Conservation (phyloP, 1,139 yeast genomes). For the Hansenula lynferdii region DNA sequence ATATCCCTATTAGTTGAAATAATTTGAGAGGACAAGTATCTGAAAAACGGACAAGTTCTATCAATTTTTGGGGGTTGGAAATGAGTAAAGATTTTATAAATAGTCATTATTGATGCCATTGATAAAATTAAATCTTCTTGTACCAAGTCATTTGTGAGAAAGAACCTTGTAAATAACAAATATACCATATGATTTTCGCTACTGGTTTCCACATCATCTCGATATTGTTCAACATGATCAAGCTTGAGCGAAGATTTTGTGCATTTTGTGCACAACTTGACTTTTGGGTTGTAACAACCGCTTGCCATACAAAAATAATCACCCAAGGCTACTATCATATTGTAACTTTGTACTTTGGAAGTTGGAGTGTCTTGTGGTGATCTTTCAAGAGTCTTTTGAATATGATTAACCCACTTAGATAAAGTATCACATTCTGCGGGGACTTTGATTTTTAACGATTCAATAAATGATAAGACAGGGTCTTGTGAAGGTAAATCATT, state of each 20-base stretch:
- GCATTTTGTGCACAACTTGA: slow-evolving; percentile 39
- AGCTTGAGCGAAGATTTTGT: slow-evolving; percentile 24
- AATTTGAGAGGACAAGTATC: slow-evolving; percentile 24
- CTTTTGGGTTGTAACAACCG: slow-evolving; percentile 28
- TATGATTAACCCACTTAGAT: slow-evolving; percentile 4
- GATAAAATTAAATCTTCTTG: slow-evolving; percentile 26
- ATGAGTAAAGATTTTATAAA: slow-evolving; percentile 45
- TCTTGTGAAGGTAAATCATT: background rate
- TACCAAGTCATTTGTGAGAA: slow-evolving; percentile 15
- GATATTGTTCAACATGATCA: slow-evolving; percentile 22
- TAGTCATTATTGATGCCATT: slow-evolving; percentile 39
- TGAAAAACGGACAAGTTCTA: slow-evolving; percentile 20
- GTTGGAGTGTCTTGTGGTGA: background rate
- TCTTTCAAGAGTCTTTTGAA: slow-evolving; percentile 1
- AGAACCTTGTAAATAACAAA: slow-evolving; percentile 20
- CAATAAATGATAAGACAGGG: background rate
- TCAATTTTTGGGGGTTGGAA: slow-evolving; percentile 37
- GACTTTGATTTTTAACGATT: slow-evolving; percentile 6
- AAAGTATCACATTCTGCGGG: background rate
- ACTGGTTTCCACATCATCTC: slow-evolving; percentile 21
- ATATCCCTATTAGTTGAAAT: slow-evolving; percentile 43
- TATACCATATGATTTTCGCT: slow-evolving; percentile 17
- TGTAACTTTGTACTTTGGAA: slow-evolving; percentile 4
- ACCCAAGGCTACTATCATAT: slow-evolving; percentile 30
- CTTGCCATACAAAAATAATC: slow-evolving; percentile 37